Evolutionary conservation across 495 filamentous ascomycete genomes (phyloP).

Genomic region (Penicillium coffeae): DNA sequence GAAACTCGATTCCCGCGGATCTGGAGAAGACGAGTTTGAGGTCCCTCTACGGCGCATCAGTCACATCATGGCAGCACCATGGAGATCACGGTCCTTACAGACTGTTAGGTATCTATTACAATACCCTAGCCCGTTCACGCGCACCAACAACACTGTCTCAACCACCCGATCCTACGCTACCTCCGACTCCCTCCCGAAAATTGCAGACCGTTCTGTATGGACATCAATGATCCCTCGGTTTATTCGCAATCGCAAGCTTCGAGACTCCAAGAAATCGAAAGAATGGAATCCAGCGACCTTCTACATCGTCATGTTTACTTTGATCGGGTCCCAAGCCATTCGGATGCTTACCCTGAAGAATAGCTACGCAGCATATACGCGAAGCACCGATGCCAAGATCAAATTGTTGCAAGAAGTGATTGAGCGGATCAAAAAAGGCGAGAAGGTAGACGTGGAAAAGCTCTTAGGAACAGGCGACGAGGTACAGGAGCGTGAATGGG

Average conservation of each 20-base stretch:
- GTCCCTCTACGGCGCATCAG: not conserved
- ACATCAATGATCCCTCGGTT: slow-evolving; percentile 56
- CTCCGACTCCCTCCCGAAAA: slow-evolving; percentile 47
- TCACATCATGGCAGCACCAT: slow-evolving; percentile 13
- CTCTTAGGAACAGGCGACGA: slow-evolving; percentile 75
- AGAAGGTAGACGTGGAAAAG: slow-evolving; percentile 86
- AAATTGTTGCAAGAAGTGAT: slow-evolving; percentile 75
- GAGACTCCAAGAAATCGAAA: slow-evolving; percentile 49
- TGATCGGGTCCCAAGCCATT: slow-evolving; percentile 93
- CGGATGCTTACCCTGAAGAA: slow-evolving; percentile 80
- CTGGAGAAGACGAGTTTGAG: not conserved
- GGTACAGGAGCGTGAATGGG: slow-evolving; percentile 79
- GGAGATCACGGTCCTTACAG: slow-evolving; percentile 11
- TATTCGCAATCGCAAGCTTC: slow-evolving; percentile 34
- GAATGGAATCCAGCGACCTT: slow-evolving; percentile 92
- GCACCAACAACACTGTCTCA: slow-evolving; percentile 5
- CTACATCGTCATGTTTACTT: slow-evolving; percentile 83
- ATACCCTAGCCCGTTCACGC: not conserved
- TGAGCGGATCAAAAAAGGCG: slow-evolving; percentile 73
- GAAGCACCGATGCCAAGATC: slow-evolving; percentile 76
- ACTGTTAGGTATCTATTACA: slow-evolving; percentile 3
- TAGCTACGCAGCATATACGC: slow-evolving; percentile 64
- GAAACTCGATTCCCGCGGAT: too few relatives aligned
- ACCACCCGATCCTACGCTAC: slow-evolving; percentile 26
- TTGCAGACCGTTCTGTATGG: slow-evolving; percentile 69